Percentiles rank a stretch among this genome's conserved stretches.
These are phyloP conservation scores for Wickerhamomyces pijperi DNA, from an alignment of 805 yeast species.

Conservation along the genomic window DNA sequence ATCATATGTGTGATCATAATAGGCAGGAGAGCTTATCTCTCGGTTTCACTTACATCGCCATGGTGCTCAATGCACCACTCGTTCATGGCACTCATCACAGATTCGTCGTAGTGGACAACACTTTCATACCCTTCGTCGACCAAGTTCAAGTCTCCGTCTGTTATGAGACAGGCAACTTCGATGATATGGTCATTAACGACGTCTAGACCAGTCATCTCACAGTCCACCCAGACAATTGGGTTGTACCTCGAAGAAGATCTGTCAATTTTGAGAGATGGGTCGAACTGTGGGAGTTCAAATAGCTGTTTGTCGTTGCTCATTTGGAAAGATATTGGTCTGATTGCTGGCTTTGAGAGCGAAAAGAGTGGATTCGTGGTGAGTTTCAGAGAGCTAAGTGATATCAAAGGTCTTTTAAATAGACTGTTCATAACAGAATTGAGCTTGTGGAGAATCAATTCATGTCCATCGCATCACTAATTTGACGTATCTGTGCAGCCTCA, in stretches of 20 bases:
- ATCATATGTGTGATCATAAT: no score
- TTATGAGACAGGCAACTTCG: constrained; percentile 83
- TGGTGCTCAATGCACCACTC: constrained; percentile 86
- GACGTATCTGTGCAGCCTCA: no score
- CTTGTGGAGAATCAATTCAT: no score
- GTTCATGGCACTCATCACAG: constrained; percentile 59
- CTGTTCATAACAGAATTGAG: no score
- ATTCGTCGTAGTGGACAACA: constrained; percentile 59
- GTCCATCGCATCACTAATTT: no score
- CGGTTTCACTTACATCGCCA: constrained; percentile 23
- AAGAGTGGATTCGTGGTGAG: background rate
- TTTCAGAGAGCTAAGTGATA: constrained; percentile 1
- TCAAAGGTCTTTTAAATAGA: background rate
- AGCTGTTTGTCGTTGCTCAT: constrained; percentile 7
- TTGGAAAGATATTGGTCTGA: background rate
- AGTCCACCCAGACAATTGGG: constrained; percentile 86
- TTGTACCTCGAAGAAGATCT: constrained; percentile 12
- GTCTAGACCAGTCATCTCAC: constrained; percentile 97
- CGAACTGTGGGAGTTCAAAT: constrained; percentile 12
- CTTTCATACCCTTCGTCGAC: constrained; percentile 76
- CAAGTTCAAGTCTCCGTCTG: constrained; percentile 70
- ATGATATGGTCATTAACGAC: constrained; percentile 73
- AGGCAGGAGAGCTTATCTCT: no score
- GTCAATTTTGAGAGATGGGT: constrained; percentile 5
- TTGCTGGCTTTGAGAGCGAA: background rate